Percentiles rank a stretch among this genome's conserved stretches.
These are phyloP conservation scores for Scheffersomyces stipitis DNA, from an alignment of 805 yeast species.

Conservation along the genomic window DNA sequence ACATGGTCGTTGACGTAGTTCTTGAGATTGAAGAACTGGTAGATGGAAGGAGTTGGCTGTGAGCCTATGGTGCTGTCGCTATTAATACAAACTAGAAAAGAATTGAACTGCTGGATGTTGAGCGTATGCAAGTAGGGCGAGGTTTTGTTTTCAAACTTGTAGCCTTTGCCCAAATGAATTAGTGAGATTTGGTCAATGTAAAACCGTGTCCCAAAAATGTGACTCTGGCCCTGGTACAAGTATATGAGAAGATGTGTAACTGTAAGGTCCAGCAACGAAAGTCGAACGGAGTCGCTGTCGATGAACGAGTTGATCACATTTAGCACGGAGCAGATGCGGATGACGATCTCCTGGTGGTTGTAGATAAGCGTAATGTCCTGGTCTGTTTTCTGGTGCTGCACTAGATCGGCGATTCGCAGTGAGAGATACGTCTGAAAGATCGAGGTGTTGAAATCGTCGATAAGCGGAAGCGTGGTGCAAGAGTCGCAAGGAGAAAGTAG, in stretches of 20 bases:
- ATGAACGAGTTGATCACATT: constrained; percentile 13
- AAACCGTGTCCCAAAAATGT: background rate
- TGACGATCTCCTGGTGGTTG: constrained; percentile 11
- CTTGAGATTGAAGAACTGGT: constrained; percentile 13
- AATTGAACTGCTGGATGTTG: constrained; percentile 2
- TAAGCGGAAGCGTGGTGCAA: constrained; percentile 12
- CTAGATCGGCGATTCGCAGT: constrained; percentile 1
- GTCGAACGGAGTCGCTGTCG: constrained; percentile 1
- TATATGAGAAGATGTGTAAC: constrained; percentile 20
- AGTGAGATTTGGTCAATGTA: constrained; percentile 19
- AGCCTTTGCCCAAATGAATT: constrained; percentile 18
- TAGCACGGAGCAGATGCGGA: constrained; percentile 14
- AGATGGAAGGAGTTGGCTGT: constrained; percentile 8
- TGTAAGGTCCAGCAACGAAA: constrained; percentile 8
- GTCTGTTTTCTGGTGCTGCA: constrained; percentile 1
- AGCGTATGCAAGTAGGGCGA: constrained; percentile 8
- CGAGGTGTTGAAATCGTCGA: constrained; percentile 7
- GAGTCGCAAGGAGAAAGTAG: constrained; percentile 20
- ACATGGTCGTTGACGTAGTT: constrained; percentile 6
- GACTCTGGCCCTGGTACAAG: constrained; percentile 11
- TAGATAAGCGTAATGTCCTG: constrained; percentile 7
- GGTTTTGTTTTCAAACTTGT: constrained; percentile 11
- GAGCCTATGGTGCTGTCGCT: constrained; percentile 3
- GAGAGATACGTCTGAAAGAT: constrained; percentile 9
- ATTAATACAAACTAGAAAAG: constrained; percentile 3